These are phyloP conservation scores for Mollisiaceae sp. DNA, from an alignment of 2,329 filamentous ascomycete species.

Conservation along the genomic window DNA sequence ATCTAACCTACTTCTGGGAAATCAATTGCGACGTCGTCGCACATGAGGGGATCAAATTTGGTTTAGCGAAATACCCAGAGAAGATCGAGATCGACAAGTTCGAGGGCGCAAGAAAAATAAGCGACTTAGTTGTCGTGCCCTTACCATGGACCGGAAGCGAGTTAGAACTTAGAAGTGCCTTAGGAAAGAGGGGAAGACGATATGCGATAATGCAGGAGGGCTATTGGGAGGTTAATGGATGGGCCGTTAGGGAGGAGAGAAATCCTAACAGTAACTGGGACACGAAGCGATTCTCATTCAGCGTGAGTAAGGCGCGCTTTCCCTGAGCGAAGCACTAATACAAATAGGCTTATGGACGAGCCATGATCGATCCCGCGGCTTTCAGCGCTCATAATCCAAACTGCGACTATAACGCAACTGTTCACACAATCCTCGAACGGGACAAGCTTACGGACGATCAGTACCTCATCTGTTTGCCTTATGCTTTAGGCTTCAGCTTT, in stretches of 20 bases:
- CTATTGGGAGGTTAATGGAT: neutral
- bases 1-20: neutral
- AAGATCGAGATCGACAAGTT: conserved; percentile 1
- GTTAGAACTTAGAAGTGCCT: neutral
- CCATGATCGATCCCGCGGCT: neutral
- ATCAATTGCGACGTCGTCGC: neutral
- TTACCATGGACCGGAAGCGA: neutral
- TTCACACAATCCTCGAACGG: neutral
- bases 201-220: neutral
- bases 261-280: neutral
- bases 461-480: neutral
- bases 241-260: neutral
- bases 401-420: neutral
- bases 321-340: neutral
- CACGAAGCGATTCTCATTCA: neutral
- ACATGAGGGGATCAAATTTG: neutral
- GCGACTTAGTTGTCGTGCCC: neutral
- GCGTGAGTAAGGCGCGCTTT: neutral
- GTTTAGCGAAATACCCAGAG: neutral
- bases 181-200: neutral
- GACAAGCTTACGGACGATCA: neutral
- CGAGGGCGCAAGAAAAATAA: neutral
- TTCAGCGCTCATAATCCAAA: neutral
- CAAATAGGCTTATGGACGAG: neutral
- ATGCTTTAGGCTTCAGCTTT: neutral